Evolutionary conservation across 116 monocot species (phyloP).

Genomic region (Papilionanthe hybrid): DNA sequence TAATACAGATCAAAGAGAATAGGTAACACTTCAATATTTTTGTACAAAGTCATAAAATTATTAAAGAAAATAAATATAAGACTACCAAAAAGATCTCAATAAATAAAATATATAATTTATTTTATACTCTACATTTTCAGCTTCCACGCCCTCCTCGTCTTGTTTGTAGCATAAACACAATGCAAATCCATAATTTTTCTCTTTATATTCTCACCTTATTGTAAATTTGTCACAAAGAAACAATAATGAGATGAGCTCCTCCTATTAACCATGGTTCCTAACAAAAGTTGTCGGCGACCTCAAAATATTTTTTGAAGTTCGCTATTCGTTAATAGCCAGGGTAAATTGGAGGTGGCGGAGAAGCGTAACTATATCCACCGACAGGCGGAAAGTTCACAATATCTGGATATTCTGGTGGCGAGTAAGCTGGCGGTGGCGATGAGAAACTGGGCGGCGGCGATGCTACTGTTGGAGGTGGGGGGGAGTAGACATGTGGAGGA

Average conservation of each 20-base stretch:
- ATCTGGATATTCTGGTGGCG: not conserved
- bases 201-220: not conserved
- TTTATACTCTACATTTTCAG: too few species aligned
- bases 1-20: too few species aligned
- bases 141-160: too few species aligned
- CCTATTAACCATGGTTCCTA: not conserved
- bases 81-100: too few species aligned
- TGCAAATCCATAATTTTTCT: not conserved
- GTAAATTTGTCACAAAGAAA: not conserved
- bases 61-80: too few species aligned
- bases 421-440: not conserved
- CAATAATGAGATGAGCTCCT: not conserved
- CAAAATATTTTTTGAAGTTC: not conserved
- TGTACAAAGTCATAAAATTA: too few species aligned
- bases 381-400: slow-evolving; percentile 5
- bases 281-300: not conserved
- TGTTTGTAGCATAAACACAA: not conserved
- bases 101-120: too few species aligned
- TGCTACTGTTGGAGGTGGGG: not conserved
- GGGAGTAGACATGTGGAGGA: not conserved
- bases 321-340: slow-evolving; percentile 6
- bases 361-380: slow-evolving; percentile 18
- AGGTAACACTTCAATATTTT: too few species aligned
- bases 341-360: slow-evolving; percentile 21
- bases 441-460: not conserved